Base-by-base conservation (phyloP, 345 rosid genomes). In the Bretschneidera sinensis region DNA sequence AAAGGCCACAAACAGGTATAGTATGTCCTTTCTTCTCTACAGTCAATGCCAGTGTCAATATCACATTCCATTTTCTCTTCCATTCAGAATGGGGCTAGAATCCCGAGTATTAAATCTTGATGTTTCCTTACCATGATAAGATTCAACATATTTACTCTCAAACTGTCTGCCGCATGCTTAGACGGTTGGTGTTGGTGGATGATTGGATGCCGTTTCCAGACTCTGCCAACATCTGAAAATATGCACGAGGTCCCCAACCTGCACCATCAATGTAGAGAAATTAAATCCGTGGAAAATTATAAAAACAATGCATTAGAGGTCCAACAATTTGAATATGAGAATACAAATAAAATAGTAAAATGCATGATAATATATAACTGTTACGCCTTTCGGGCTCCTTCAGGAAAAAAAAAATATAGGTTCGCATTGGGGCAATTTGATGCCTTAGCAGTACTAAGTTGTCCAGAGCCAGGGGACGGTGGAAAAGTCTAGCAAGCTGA, bases 171-270 rank as follows among this genome's bases (percentile, higher is more conserved):
- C 60, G 82, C 33, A 68, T 65, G 21, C 51, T 68, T 25, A 73
- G 67, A 68, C 62, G 56, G 50, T 73, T 73, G 23, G 61, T 25
- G 60, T 64, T 72, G 47, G 24, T 39, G 3, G 68, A 60, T n/a
- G 77, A 25, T 58, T 68, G 86, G 56, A 43, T 65, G 6, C 60
- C 79, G 52, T 74, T 78, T 52, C 55, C 72, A 17, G 95, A 78
- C 35, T 85, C 94, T 6, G 86, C 82, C 67, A 92, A 63, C 98
- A 87, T 81, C 84, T 80, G 89, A 61, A 89, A 87, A 69, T 87
- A 92, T 0, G 98, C 97, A 72, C 83, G 94, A 64, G 98, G 96
- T 23, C 97, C 98, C 98, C 98, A 92, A 34, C 98, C 97, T 92
- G 78, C 73, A 76, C 8, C 0, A 43, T 55, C 13, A 47, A 52